Evolutionary conservation across 352 stramenopile genomes (phyloP).

Genomic region (Phytophthora cactorum): DNA sequence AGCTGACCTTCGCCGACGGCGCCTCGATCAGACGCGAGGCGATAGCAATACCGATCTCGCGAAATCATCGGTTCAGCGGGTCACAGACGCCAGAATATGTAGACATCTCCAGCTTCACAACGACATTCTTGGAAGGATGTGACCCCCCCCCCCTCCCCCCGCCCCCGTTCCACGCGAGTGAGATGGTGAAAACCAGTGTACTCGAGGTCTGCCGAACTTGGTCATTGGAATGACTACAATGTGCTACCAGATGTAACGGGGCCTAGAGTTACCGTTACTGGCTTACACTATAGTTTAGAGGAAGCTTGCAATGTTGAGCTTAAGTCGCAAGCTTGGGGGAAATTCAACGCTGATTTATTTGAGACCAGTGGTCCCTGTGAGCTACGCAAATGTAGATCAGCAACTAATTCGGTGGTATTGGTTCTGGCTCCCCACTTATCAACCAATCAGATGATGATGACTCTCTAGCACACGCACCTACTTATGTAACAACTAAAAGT

Average conservation of each 20-base stretch:
- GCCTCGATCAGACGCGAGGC: neutral
- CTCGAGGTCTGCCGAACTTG: neutral
- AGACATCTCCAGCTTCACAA: neutral
- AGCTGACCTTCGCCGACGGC: neutral
- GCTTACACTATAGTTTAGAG: neutral
- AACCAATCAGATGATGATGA: no score
- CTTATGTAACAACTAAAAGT: no score
- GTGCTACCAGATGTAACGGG: constrained; percentile 3
- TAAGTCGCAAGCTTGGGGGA: neutral
- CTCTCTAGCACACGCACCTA: no score
- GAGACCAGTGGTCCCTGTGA: neutral
- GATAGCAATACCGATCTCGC: neutral
- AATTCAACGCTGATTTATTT: constrained; percentile 5
- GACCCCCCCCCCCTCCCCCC: no score
- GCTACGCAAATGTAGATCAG: no score
- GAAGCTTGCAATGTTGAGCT: neutral
- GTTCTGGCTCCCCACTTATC: no score
- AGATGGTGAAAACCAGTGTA: neutral
- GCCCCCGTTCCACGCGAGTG: neutral
- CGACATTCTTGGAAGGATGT: neutral
- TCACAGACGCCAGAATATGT: neutral
- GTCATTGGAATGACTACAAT: neutral
- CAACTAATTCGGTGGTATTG: no score
- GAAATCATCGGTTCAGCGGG: neutral
- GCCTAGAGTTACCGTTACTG: neutral